Percentiles rank a stretch among this genome's conserved stretches.
These are phyloP conservation scores for Sporothrix humicola DNA, from an alignment of 2,329 filamentous ascomycete genomes.

Conservation along the genomic window DNA sequence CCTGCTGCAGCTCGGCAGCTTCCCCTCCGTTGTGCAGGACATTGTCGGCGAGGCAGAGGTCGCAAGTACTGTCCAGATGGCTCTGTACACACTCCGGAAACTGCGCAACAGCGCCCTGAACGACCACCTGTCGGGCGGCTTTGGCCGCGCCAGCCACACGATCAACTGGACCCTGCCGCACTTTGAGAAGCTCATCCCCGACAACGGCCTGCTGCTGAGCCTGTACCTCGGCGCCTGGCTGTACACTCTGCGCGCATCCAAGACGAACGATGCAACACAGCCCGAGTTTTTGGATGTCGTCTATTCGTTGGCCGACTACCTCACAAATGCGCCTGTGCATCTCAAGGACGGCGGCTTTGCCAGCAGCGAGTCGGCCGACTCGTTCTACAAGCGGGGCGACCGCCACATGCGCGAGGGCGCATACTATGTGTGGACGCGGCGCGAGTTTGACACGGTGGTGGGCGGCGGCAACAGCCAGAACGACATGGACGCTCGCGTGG, in stretches of 20 bases:
- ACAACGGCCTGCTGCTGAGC: slow-evolving; percentile 84
- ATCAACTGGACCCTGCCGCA: slow-evolving; percentile 92
- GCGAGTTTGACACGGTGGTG: slow-evolving; percentile 81
- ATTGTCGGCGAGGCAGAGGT: slow-evolving; percentile 91
- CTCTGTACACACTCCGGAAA: slow-evolving; percentile 75
- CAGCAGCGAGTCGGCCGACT: slow-evolving; percentile 90
- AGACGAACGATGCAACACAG: slow-evolving; percentile 42
- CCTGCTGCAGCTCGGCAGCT: slow-evolving; percentile 74
- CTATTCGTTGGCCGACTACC: slow-evolving; percentile 83
- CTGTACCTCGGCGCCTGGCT: slow-evolving; percentile 88
- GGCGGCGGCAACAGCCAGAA: slow-evolving; percentile 50
- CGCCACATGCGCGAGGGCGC: slow-evolving; percentile 86
- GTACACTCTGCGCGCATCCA: slow-evolving; percentile 46
- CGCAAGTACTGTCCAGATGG: slow-evolving; percentile 75
- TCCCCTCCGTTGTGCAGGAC: slow-evolving; percentile 75
- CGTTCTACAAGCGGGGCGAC: slow-evolving; percentile 73
- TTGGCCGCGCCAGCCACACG: slow-evolving; percentile 82
- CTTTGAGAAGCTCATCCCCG: slow-evolving; percentile 96
- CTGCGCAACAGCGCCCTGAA: slow-evolving; percentile 66
- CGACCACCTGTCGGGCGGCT: slow-evolving; percentile 63
- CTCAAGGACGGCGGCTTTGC: slow-evolving; percentile 76
- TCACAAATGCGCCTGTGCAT: slow-evolving; percentile 73
- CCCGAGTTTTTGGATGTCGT: slow-evolving; percentile 78
- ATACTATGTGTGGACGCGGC: slow-evolving; percentile 91
- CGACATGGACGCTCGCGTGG: slow-evolving; percentile 69